A percentile compares a stretch with the other conserved stretches of the same genome.
phyloP scores from a whole-genome alignment of 129 eudicot genomes.

The Tagetes patula region DNA sequence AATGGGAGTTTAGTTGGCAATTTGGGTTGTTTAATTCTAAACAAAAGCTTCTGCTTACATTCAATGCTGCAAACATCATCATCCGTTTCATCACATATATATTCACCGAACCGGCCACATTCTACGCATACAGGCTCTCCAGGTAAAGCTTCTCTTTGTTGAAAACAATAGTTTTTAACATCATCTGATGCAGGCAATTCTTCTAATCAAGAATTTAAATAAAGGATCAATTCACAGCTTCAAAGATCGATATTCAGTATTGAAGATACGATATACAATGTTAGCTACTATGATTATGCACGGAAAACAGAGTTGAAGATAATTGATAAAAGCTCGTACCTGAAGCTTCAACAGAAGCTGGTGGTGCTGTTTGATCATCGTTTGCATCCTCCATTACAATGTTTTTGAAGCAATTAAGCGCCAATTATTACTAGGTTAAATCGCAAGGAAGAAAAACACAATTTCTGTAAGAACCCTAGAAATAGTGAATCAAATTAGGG shows the following conservation, averaged over 20 bases:
- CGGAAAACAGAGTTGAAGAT: not conserved
- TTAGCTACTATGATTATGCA: not conserved
- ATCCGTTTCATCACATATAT: conserved; percentile 94
- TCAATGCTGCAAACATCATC: conserved; percentile 95
- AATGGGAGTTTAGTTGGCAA: conserved; percentile 33
- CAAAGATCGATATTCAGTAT: not conserved
- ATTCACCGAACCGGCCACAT: conserved; percentile 96
- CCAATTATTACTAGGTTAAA: not conserved
- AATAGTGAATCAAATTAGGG: conserved; percentile 2
- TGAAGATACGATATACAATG: not conserved
- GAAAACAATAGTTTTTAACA: conserved; percentile 74
- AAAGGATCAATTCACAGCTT: not conserved
- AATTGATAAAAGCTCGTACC: conserved; percentile 23
- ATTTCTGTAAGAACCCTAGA: conserved; percentile 27
- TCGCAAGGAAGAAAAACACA: not conserved
- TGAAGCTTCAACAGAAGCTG: conserved; percentile 26
- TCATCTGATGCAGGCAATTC: conserved; percentile 50
- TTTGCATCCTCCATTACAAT: conserved; percentile 16
- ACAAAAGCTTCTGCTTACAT: conserved; percentile 64
- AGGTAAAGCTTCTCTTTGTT: conserved; percentile 93
- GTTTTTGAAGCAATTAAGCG: conserved; percentile 13
- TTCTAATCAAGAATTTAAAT: conserved; percentile 15
- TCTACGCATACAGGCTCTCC: conserved; percentile 79
- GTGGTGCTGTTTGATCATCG: conserved; percentile 22
- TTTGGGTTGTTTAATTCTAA: conserved; percentile 43